Evolutionary conservation across 495 filamentous ascomycete genomes (phyloP), one percentile per base, ranked within the genome.

Genomic region (Trichoderma reesei): DNA sequence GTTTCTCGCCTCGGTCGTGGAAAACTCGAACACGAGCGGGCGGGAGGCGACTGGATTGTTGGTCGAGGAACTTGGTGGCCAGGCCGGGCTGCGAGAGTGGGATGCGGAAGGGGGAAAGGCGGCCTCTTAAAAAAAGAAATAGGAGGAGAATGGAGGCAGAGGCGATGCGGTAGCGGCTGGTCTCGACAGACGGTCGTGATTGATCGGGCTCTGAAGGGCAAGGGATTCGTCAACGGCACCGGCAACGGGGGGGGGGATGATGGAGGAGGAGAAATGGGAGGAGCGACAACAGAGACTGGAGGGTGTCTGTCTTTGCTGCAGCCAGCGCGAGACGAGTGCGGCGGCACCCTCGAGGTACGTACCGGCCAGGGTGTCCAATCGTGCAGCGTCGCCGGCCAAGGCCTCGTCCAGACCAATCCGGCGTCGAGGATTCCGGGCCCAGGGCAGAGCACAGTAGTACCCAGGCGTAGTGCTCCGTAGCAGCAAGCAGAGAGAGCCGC

Each of bases 71-170:
- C 67, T 71, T 72, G 62, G 69, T 68, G 70, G 18, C 36, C 51
- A 31, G 51, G 51, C 20, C 14, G 26, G 51, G 9, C 14, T 38
- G 9, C 37, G 60, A 61, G 60, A 36, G 56, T 61, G 60, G 36
- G 75, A 78, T 78, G 70, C 26, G 26, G 26, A 76, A 74, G 72
- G 44, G 37, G 46, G 46, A 44, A 65, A 46, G 44, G 60, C 11
- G n/a, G 36, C 48, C 6, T 34, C 16, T 34, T 46, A 39, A 26
- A 61, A 39, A 56, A 46, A 68, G 62, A 65, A 54, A 33, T 64
- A 70, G 65, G 60, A 67, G 67, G 69, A 61, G 51, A 56, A 14
- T 9, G n/a, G 61, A 46, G 18, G 41, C 38, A 11, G 33, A 26
- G 41, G 62, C 68, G 69, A 67, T 20, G 51, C 51, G 51, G 51